Evolutionary conservation across 768 basidiomycete species (phyloP), one percentile per base, ranked within the genome.

Genomic region (Lactifluus piperatus): DNA sequence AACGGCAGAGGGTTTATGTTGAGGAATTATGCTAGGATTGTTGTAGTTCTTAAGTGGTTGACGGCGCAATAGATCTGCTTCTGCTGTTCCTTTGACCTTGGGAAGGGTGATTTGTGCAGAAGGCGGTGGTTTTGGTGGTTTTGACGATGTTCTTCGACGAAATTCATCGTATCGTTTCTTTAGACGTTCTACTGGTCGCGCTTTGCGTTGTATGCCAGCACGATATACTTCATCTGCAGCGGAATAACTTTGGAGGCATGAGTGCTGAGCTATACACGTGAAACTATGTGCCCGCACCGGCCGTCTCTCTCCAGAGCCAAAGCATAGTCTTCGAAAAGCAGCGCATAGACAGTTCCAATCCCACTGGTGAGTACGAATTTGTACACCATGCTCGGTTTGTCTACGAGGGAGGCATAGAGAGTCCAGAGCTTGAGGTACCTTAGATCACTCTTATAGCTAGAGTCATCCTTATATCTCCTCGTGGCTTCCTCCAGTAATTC

Each of bases 361-460:
- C 77, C 76, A 39, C 76, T 76, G 7, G 75, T 71, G 26, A 81
- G 71, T 26, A 85, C 66, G 68, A 79, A 82, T 11, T 75, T 69
- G 70, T 77, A 83, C 50, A 91, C 79, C 47, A 82, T 82, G 18
- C 79, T 77, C 4, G 85, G 76, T 65, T 82, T 80, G 66, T 93
- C 86, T 54, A 91, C 81, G 67, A 88, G 81, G 54, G 82, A 82
- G 10, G 94, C 87, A 70, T 95, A 94, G 50, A 88, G 77, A 22
- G 85, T 81, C 97, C 97, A 99, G 20, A 97, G 71, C 69, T 92
- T 91, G 50, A 97, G 77, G 72, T 97, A 97, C 43, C 95, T 81
- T 51, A 92, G 73, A 75, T 98, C 94, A 52, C 83, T 84, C 70
- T 83, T 86, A 72, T 97, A 98, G 14, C 83, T 73, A n/a, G 80